Evolutionary conservation across 441 rosid genomes (phyloP), one percentile per base, ranked within the genome.

Genomic region (Erodium trifolium): DNA sequence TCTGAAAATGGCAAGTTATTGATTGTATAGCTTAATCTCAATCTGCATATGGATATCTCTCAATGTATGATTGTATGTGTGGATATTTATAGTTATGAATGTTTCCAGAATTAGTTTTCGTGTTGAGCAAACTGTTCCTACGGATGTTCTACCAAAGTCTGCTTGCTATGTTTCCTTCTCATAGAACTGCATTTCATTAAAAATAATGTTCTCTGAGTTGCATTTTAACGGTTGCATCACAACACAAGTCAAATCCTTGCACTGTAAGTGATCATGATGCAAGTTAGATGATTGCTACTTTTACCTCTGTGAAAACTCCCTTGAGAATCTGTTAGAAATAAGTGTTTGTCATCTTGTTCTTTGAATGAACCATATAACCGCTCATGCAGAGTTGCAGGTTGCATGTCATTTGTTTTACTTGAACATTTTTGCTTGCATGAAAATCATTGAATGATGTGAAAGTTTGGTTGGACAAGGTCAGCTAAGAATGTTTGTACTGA

Each of bases 151-250:
- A 9, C n/a, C 11, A 13, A 47, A 13, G 55, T 47, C 10, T 47
- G 55, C 55, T 47, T 47, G 55, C 55, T 47, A 11, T 47, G 55
- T 47, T 47, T 47, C 55, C 55, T 47, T 10, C 55, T 47, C 55
- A 47, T 13, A 3, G 14, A 11, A 47, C 14, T 47, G 55, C n/a
- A 47, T 47, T 47, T 47, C 55, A 47, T 11, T 41, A 8, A 41
- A 41, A 41, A 11, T 41, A 41, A 11, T 41, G 47, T 23, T 23
- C 47, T 41, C 47, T 47, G 55, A 47, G 11, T 47, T 47, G 55
- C 4, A 47, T 47, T 41, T 41, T 6, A 11, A 6, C 47, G 7
- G 47, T 41, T 41, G 10, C 47, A 8, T 41, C 47, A 41, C 47
- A 41, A 41, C 10, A 23, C 27, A 23, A 23, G 27, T 41, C 47